phyloP scores from a whole-genome alignment of 257 asterid genomes.

The Lavandula angustifolia region DNA sequence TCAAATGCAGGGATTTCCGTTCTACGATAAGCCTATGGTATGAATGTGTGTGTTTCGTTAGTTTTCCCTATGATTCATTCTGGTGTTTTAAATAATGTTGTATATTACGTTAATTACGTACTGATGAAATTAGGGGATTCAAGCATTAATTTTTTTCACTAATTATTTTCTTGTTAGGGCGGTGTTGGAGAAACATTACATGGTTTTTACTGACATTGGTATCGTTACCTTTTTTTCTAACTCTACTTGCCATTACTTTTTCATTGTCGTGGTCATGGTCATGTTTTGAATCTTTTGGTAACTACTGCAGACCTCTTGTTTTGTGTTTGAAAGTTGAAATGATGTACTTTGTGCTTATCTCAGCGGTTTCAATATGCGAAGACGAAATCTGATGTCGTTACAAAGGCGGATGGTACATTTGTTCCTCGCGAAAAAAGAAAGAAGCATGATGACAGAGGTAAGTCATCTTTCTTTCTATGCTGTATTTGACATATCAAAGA shows the following conservation, averaged over 20 bases:
- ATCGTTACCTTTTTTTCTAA: too few species aligned
- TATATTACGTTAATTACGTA: too few species aligned
- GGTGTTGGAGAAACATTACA: too few species aligned
- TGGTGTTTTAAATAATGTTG: not conserved
- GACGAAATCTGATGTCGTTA: slow-evolving; percentile 85
- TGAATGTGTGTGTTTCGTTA: not conserved
- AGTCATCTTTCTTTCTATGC: slow-evolving; percentile 15
- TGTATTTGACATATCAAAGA: slow-evolving; percentile 12
- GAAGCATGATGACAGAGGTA: slow-evolving; percentile 94
- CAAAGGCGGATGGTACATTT: slow-evolving; percentile 92
- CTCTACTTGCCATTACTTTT: too few species aligned
- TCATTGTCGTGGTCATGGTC: too few species aligned
- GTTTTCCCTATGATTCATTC: not conserved
- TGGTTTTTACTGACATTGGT: too few species aligned
- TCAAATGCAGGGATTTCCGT: slow-evolving; percentile 96
- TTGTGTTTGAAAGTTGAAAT: not conserved
- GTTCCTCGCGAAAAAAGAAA: slow-evolving; percentile 88
- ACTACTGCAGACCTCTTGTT: not conserved
- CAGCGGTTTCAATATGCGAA: slow-evolving; percentile 95
- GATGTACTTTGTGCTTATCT: slow-evolving; percentile 20
- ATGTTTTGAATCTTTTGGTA: too few species aligned
- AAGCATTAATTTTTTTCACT: too few species aligned
- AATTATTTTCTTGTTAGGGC: too few species aligned
- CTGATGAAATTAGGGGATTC: too few species aligned
- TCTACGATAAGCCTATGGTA: slow-evolving; percentile 96